A percentile compares a stretch with the other conserved stretches of the same genome.
Conservation (phyloP, 2,329 filamentous ascomycete genomes). For the Cladosporium sp. region DNA sequence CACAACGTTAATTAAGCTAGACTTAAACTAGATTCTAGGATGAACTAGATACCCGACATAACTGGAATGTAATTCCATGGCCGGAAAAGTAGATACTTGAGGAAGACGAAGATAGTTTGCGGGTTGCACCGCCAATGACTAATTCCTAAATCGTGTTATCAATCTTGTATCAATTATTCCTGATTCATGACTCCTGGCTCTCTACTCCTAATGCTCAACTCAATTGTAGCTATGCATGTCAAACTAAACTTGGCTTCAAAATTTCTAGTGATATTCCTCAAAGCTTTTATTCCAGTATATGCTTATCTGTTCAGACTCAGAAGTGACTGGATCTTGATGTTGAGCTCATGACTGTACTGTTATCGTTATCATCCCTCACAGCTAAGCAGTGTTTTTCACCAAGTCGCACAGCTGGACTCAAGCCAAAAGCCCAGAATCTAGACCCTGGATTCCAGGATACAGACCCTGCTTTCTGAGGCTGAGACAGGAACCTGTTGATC, state of each 20-base stretch:
- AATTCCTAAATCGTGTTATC: too few species aligned
- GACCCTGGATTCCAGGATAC: background rate
- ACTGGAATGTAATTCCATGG: background rate
- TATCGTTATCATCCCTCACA: background rate
- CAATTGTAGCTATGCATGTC: background rate
- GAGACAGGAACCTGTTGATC: background rate
- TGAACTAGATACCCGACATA: background rate
- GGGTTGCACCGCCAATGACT: too few species aligned
- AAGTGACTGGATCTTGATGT: background rate
- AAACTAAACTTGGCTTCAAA: background rate
- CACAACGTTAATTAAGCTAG: background rate
- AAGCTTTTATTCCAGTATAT: background rate
- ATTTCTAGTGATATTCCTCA: background rate
- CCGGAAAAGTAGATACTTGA: too few species aligned
- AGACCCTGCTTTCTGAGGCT: background rate
- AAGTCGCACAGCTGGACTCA: background rate
- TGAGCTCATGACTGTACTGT: background rate
- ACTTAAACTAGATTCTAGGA: background rate
- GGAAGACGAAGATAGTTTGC: too few species aligned
- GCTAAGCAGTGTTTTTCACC: background rate
- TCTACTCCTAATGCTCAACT: background rate
- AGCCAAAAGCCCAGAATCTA: background rate
- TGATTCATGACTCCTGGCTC: background rate
- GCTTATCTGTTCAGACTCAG: background rate
- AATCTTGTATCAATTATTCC: background rate